Conservation (phyloP, 73 alveolate species). For the Tetrahymena malaccensis region DNA sequence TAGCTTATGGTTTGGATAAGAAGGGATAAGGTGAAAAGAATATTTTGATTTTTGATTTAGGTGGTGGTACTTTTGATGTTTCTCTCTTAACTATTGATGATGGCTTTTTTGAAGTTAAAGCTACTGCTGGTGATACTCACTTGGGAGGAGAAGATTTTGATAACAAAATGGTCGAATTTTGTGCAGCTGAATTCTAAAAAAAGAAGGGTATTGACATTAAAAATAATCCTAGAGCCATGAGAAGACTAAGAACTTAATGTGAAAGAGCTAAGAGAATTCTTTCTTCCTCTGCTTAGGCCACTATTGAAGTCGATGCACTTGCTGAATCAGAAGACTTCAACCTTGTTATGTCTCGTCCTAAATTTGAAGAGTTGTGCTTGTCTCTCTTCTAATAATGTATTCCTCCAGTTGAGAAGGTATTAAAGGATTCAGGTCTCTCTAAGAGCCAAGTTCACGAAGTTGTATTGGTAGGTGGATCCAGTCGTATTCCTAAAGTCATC, state of each 20-base stretch:
- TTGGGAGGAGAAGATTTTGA: slow-evolving; percentile 98
- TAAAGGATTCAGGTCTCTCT: slow-evolving; percentile 86
- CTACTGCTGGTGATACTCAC: slow-evolving; percentile 98
- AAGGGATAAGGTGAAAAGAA: slow-evolving; percentile 80
- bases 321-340: slow-evolving; percentile 94
- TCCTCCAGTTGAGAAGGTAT: slow-evolving; percentile 89
- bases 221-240: slow-evolving; percentile 80
- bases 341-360: slow-evolving; percentile 94
- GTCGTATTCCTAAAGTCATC: slow-evolving; percentile 97
- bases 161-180: slow-evolving; percentile 89
- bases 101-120: slow-evolving; percentile 95
- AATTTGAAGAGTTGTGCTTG: slow-evolving; percentile 88
- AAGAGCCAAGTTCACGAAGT: slow-evolving; percentile 49
- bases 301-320: slow-evolving; percentile 86
- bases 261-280: slow-evolving; percentile 98
- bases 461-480: slow-evolving; percentile 95
- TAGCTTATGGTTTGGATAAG: slow-evolving; percentile 97
- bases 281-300: slow-evolving; percentile 86
- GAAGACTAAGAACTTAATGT: slow-evolving; percentile 91
- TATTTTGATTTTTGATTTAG: slow-evolving; percentile 87
- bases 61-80: slow-evolving; percentile 99
- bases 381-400: slow-evolving; percentile 92
- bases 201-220: slow-evolving; percentile 77
- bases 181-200: slow-evolving; percentile 87
- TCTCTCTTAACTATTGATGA: slow-evolving; percentile 92